Evolutionary conservation across 2,329 filamentous ascomycete genomes (phyloP).

Genomic region (Trichoderma citrinoviride): DNA sequence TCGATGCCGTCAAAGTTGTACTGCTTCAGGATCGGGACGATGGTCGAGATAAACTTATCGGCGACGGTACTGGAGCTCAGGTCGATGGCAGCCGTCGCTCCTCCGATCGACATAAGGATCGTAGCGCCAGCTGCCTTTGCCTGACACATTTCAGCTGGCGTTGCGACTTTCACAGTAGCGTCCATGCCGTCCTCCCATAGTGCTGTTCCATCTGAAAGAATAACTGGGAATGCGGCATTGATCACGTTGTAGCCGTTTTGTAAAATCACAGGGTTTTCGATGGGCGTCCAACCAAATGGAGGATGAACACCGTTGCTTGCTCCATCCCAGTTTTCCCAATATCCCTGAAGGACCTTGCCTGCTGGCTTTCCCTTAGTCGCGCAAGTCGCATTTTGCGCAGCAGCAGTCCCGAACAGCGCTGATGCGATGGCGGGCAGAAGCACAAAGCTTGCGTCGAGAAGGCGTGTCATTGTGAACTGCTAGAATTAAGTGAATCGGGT

Average conservation of each 20-base stretch:
- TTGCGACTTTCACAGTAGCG: slow-evolving; percentile 31
- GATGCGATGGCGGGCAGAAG: slow-evolving; percentile 24
- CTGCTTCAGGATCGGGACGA: slow-evolving; percentile 36
- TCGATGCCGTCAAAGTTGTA: slow-evolving; percentile 40
- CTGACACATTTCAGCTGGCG: slow-evolving; percentile 35
- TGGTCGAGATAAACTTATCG: slow-evolving; percentile 36
- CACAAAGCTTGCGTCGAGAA: slow-evolving; percentile 24
- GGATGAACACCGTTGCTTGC: slow-evolving; percentile 35
- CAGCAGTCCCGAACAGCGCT: slow-evolving; percentile 13
- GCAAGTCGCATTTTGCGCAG: slow-evolving; percentile 29
- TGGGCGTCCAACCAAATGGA: slow-evolving; percentile 35
- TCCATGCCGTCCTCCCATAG: slow-evolving; percentile 37
- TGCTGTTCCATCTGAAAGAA: slow-evolving; percentile 35
- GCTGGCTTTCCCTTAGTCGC: slow-evolving; percentile 34
- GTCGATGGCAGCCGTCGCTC: slow-evolving; percentile 35
- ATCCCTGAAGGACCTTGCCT: slow-evolving; percentile 37
- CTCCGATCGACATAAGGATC: slow-evolving; percentile 37
- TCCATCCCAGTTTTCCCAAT: slow-evolving; percentile 41
- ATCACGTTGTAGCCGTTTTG: slow-evolving; percentile 38
- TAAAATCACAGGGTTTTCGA: slow-evolving; percentile 31
- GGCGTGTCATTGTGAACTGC: slow-evolving; percentile 20
- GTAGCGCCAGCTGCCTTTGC: slow-evolving; percentile 37
- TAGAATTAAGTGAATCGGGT: background rate
- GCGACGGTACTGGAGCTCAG: slow-evolving; percentile 34
- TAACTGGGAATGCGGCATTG: slow-evolving; percentile 37